Evolutionary conservation across 257 asterid species (phyloP).

Genomic region (Nicotiana tomentosiformis): DNA sequence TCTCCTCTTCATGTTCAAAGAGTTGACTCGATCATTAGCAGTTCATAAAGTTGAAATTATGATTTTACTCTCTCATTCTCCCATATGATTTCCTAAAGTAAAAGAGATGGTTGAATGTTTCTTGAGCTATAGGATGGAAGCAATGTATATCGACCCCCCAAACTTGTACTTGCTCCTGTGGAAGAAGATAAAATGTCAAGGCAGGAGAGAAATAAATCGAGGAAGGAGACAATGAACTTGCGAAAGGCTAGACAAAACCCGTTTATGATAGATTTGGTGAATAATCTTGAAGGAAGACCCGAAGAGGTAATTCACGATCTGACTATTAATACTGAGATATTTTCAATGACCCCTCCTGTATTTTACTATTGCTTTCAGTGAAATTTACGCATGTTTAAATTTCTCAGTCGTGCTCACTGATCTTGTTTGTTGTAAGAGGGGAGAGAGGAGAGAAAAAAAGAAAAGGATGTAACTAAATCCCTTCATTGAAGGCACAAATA

Average conservation of each 20-base stretch:
- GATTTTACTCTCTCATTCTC: neutral
- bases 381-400: neutral
- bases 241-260: conserved; percentile 33
- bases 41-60: neutral
- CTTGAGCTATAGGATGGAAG: conserved; percentile 42
- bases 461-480: too few species aligned
- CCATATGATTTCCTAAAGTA: neutral
- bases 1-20: neutral
- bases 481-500: too few species aligned
- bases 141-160: conserved; percentile 67
- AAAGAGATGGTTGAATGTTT: neutral
- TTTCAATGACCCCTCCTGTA: neutral
- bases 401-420: too few species aligned
- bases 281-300: too few species aligned
- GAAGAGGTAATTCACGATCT: conserved; percentile 45
- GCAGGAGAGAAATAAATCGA: conserved; percentile 59
- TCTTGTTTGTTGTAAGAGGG: too few species aligned
- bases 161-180: conserved; percentile 63
- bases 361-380: conserved; percentile 14
- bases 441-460: too few species aligned
- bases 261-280: too few species aligned
- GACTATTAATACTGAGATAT: neutral
- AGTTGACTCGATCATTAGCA: neutral
- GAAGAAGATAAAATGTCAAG: conserved; percentile 54
- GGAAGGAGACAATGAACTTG: conserved; percentile 46